phyloP scores from a whole-genome alignment of 2,329 filamentous ascomycete genomes.

The Beauveria pseudobassiana region DNA sequence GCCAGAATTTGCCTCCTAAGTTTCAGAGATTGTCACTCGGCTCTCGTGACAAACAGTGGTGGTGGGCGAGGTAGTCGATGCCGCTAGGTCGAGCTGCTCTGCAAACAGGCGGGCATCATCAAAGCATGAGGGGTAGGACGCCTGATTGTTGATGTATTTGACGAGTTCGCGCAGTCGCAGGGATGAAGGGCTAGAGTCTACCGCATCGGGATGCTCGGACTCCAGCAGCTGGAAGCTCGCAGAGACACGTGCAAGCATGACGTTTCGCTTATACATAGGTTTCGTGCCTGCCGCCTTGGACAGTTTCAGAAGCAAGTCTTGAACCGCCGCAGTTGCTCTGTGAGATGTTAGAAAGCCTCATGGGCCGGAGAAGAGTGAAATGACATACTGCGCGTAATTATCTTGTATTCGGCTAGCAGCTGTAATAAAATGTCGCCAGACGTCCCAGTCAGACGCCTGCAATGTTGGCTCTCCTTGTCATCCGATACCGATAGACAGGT shows the following conservation, averaged over 20 bases:
- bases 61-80: conserved; percentile 30
- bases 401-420: conserved; percentile 29
- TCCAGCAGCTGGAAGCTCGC: conserved; percentile 28
- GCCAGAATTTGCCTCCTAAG: conserved; percentile 27
- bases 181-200: conserved; percentile 21
- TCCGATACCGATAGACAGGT: conserved; percentile 34
- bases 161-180: conserved; percentile 27
- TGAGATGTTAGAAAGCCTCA: conserved; percentile 13
- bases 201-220: conserved; percentile 23
- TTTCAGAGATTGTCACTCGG: conserved; percentile 19
- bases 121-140: conserved; percentile 34
- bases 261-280: conserved; percentile 33
- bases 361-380: background rate
- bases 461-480: conserved; percentile 31
- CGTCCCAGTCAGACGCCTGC: conserved; percentile 37
- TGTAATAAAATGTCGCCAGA: conserved; percentile 33
- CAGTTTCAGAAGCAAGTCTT: conserved; percentile 24
- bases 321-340: conserved; percentile 22
- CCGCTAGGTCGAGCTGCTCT: conserved; percentile 34
- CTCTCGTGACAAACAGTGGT: conserved; percentile 26
- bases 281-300: conserved; percentile 22
- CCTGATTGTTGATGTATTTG: conserved; percentile 29
- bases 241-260: conserved; percentile 31
- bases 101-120: conserved; percentile 40
- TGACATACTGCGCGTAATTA: conserved; percentile 25